Conservation (phyloP, 495 filamentous ascomycete species). For the Pyrenula massariospora region DNA sequence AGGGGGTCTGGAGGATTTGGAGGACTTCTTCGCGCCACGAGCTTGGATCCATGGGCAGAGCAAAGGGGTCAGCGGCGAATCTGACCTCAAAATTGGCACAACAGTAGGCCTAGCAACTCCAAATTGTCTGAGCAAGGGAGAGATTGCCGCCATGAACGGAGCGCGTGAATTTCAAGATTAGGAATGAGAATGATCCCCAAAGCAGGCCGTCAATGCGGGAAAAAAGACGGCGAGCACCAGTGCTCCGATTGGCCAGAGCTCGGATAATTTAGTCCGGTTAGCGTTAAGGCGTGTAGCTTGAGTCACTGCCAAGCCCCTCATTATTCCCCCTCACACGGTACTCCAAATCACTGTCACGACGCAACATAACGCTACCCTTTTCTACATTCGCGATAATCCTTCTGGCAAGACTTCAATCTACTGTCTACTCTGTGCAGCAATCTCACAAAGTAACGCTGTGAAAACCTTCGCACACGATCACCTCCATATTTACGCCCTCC, state of each 20-base stretch:
- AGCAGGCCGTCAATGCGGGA: background rate
- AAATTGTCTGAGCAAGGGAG: background rate
- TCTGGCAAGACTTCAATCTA: too few species aligned
- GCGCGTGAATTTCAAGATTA: background rate
- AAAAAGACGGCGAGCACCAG: background rate
- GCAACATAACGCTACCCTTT: too few species aligned
- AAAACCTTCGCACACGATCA: too few species aligned
- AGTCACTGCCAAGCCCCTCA: too few species aligned
- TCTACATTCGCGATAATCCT: too few species aligned
- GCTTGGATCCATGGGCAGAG: constrained; percentile 22
- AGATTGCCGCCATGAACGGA: background rate
- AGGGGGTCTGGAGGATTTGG: constrained; percentile 10
- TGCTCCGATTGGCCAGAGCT: background rate
- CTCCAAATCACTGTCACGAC: too few species aligned
- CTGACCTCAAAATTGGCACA: background rate
- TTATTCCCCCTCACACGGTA: too few species aligned
- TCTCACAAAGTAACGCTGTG: too few species aligned
- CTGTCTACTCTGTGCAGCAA: too few species aligned
- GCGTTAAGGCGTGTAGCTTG: too few species aligned
- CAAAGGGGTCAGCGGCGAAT: constrained; percentile 19
- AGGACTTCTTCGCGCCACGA: constrained; percentile 18
- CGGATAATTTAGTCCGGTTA: too few species aligned
- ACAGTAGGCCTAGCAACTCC: background rate
- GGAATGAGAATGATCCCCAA: background rate
- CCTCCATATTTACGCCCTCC: too few species aligned